Evolutionary conservation across 352 stramenopile species (phyloP), one percentile per base, ranked within the genome.

Genomic region (Saprolegnia diclina): DNA sequence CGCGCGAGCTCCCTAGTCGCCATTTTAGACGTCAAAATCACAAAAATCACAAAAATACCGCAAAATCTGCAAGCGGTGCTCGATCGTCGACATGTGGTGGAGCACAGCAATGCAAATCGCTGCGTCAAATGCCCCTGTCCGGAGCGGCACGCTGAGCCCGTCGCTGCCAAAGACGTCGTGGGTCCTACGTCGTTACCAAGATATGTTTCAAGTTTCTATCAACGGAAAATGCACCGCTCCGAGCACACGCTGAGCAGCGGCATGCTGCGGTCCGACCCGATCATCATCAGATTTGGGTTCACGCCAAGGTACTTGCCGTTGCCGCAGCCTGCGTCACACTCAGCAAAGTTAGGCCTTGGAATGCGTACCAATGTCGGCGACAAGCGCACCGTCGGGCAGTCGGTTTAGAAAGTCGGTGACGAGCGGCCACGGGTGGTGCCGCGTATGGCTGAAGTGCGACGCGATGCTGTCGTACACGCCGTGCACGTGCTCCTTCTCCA

Each of bases 391-490:
- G 21, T 48, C 38, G n/a, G 68, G 61, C 50, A 90, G 77, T 29
- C 73, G 56, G 0, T 70, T 35, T 5, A 94, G 65, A 57, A 92
- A 92, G n/a, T 72, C 50, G 4, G 74, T 82, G 40, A 94, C 86
- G 62, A 89, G 78, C 37, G 86, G 86, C 86, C 86, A 92, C 66
- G 83, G 84, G 45, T 87, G 76, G 57, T 94, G 86, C 35, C 86
- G 78, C n/a, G 84, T 92, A 67, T 91, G 86, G 67, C 79, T 92
- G 63, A 92, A 92, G 71, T 94, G 86, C 53, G 80, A 78, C 44
- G 86, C 86, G 65, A 94, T 94, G 65, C 79, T 78, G 73, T 92
- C 84, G 77, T 92, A 94, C 19, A 94, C 83, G 24, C 88, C 87
- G 71, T 92, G 86, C 52, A 94, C 84, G 62, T 94, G 83, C 72